Conservation (phyloP, 2,329 filamentous ascomycete species). For the Calonectria leucothoes region DNA sequence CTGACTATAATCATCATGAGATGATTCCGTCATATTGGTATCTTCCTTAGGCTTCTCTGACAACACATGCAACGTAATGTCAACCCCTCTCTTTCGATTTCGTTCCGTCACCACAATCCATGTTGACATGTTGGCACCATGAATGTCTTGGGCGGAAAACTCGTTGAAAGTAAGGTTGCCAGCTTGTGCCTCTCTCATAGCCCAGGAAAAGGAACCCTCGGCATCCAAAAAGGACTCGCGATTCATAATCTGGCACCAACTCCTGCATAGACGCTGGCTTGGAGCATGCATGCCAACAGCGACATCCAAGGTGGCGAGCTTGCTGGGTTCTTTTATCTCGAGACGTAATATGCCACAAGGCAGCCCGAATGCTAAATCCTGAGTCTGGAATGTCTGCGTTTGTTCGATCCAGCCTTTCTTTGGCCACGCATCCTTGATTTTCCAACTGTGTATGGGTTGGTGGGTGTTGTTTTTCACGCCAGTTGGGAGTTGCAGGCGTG, state of each 20-base stretch:
- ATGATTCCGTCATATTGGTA: background rate
- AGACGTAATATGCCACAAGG: slow-evolving; percentile 5
- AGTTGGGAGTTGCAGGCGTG: background rate
- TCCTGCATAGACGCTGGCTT: background rate
- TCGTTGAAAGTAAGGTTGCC: background rate
- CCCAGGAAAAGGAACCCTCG: background rate
- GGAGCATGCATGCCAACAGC: slow-evolving; percentile 7
- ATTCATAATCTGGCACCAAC: slow-evolving; percentile 8
- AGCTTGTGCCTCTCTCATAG: background rate
- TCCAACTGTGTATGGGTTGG: background rate
- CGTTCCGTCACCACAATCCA: background rate
- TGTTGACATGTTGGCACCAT: background rate
- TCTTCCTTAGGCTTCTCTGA: background rate
- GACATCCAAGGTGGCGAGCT: background rate
- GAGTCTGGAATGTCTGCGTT: background rate
- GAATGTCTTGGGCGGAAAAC: slow-evolving; percentile 5
- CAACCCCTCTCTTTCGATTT: slow-evolving; percentile 1
- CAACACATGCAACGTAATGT: slow-evolving; percentile 4
- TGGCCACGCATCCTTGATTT: slow-evolving; percentile 11
- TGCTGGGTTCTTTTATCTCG: background rate
- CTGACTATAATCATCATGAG: background rate
- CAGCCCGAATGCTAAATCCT: background rate
- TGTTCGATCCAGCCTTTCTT: background rate
- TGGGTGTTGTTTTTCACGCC: background rate
- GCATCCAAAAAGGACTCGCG: background rate